Evolutionary conservation across 1,284 basidiomycete genomes (phyloP).

Genomic region (Pseudozyma hubeiensis): DNA sequence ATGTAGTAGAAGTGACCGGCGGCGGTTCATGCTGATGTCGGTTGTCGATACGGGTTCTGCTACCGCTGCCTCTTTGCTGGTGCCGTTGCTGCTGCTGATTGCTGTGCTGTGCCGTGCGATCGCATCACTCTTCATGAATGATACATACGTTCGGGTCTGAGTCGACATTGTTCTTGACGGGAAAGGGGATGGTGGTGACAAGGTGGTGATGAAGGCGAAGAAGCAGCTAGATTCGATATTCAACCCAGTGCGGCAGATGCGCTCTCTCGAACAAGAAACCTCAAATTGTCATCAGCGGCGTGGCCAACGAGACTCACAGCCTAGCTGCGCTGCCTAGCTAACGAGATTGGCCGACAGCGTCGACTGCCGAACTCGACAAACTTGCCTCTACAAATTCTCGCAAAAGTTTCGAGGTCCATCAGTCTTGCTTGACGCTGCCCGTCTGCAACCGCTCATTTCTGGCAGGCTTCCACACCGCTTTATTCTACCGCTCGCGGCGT

Average conservation of each 20-base stretch:
- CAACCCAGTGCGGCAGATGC: slow-evolving; percentile 1
- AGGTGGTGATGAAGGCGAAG: slow-evolving; percentile 33
- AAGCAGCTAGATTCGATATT: slow-evolving; percentile 10
- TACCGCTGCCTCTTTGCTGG: background rate
- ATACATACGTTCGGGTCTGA: slow-evolving; percentile 58
- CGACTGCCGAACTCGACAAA: no score
- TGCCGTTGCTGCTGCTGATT: slow-evolving; percentile 12
- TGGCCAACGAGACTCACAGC: background rate
- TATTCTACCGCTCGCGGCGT: background rate
- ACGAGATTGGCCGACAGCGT: no score
- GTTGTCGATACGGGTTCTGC: background rate
- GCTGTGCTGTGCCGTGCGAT: slow-evolving; percentile 20
- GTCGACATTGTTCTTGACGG: slow-evolving; percentile 60
- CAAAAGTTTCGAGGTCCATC: slow-evolving; percentile 1
- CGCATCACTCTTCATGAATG: slow-evolving; percentile 23
- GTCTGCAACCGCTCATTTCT: slow-evolving; percentile 19
- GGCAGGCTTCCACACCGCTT: slow-evolving; percentile 18
- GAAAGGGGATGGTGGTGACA: slow-evolving; percentile 29
- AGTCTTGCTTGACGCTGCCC: slow-evolving; percentile 6
- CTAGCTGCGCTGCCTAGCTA: slow-evolving; percentile 1
- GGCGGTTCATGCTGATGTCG: background rate
- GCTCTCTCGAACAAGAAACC: slow-evolving; percentile 3
- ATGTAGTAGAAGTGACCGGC: no score
- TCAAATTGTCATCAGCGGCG: slow-evolving; percentile 1
- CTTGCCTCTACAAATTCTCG: slow-evolving; percentile 7